Percentiles rank a stretch among this genome's conserved stretches.
These are phyloP conservation scores for Geranomyces michiganensis DNA, from an alignment of 192 early-diverging fungal genomes.

Conservation along the genomic window DNA sequence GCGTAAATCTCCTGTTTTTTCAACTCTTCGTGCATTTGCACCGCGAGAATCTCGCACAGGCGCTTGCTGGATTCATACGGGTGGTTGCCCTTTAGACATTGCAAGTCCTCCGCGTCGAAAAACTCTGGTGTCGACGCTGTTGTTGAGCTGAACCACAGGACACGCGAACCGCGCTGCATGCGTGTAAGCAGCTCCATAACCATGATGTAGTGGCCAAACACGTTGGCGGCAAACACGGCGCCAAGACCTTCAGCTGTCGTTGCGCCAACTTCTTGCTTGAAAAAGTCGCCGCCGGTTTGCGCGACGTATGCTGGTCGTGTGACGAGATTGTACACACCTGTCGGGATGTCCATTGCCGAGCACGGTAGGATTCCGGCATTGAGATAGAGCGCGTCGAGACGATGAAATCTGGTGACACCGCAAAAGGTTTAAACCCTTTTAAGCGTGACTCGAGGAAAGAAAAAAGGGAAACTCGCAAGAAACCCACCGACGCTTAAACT, in stretches of 20 bases:
- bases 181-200: conserved; percentile 29
- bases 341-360: conserved; percentile 26
- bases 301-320: conserved; percentile 44
- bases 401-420: conserved; percentile 34
- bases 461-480: neutral
- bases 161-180: conserved; percentile 11
- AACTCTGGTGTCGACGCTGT: conserved; percentile 39
- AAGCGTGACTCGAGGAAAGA: too few relatives aligned
- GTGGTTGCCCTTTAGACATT: conserved; percentile 46
- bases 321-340: conserved; percentile 31
- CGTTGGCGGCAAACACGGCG: conserved; percentile 55
- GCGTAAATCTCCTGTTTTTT: conserved; percentile 31
- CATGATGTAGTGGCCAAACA: conserved; percentile 56
- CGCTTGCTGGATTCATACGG: conserved; percentile 59
- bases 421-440: too few relatives aligned
- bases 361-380: conserved; percentile 57
- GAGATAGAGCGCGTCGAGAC: conserved; percentile 47
- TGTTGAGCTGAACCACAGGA: conserved; percentile 52
- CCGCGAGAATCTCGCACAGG: conserved; percentile 44
- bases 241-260: conserved; percentile 48
- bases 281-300: conserved; percentile 47
- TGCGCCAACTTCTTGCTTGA: conserved; percentile 43
- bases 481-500: conserved; percentile 31
- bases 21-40: conserved; percentile 31
- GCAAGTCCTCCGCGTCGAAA: conserved; percentile 44